Base-by-base conservation (phyloP, 148 eudicot species). In the Persicaria tinctoria region DNA sequence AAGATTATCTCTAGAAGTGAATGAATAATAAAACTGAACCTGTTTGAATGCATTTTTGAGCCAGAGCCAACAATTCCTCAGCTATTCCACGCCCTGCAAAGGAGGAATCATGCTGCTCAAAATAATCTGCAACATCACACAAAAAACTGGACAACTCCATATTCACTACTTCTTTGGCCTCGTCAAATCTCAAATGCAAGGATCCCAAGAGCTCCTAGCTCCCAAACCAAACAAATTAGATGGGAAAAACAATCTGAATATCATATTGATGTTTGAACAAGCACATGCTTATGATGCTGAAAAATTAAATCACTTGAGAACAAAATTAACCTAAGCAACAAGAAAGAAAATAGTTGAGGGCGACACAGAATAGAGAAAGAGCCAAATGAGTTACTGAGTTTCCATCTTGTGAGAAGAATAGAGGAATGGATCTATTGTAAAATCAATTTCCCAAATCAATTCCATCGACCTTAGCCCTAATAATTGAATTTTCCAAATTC, bases 1-100 rank as follows among this genome's bases (percentile, higher is more conserved):
- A 73, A 88, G 86, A 80, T 85, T 77, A 76, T 86, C 92, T 74
- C 76, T 83, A 77, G 86, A 86, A 62, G 92, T 88, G 76, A 88
- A 88, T 71, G 92, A 88, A 78, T 88, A 88, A 78, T 84, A 88
- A 76, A 88, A 88, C 4, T 88, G 86, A 79, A 88, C 92, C 92
- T 88, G 82, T 86, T 55, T 78, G 63, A 32, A 76, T 78, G 74
- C 89, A 83, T 14, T 79, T 53, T 75, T 83, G 76, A 78, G 85
- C 81, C 73, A 82, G 82, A 74, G 77, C 38, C 51, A 86, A 78
- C 68, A 88, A 89, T 60, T 88, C 85, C 53, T 86, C 77, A 51
- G 79, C 83, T 82, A 85, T 75, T 76, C 73, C 82, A n/a, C 71
- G 76, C 16, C 76, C 83, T n/a, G 80, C 76, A 51, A 73, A 72